A percentile compares a stretch with the other conserved stretches of the same genome.
These are phyloP conservation scores for Kockiozyma suomiensis DNA, from an alignment of 805 yeast genomes.

Conservation along the genomic window DNA sequence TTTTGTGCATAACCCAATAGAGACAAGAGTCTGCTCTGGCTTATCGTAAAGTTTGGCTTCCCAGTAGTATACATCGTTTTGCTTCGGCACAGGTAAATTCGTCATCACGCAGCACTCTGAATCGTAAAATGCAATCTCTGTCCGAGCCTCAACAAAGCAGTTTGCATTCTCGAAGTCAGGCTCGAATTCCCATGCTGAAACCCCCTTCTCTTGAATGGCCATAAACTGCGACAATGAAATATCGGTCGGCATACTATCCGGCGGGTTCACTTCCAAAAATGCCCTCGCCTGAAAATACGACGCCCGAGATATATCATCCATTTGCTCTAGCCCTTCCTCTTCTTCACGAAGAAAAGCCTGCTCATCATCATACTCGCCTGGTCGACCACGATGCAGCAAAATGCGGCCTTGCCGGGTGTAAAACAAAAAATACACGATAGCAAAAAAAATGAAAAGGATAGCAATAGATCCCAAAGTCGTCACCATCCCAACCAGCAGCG, in stretches of 20 bases:
- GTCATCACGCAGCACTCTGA: constrained; percentile 72
- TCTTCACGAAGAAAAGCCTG: constrained; percentile 63
- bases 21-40: constrained; percentile 52
- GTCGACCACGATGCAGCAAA: constrained; percentile 48
- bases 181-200: constrained; percentile 84
- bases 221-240: constrained; percentile 59
- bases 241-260: constrained; percentile 48
- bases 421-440: constrained; percentile 42
- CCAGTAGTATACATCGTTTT: constrained; percentile 84
- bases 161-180: constrained; percentile 53
- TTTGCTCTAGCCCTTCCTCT: constrained; percentile 63
- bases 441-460: constrained; percentile 40
- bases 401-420: constrained; percentile 42
- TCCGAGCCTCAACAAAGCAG: constrained; percentile 65
- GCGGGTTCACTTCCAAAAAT: constrained; percentile 48
- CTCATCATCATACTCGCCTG: constrained; percentile 67
- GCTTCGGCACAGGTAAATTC: constrained; percentile 80
- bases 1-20: constrained; percentile 78
- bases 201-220: constrained; percentile 82
- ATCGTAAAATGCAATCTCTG: constrained; percentile 54
- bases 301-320: constrained; percentile 56
- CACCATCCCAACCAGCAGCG: constrained; percentile 46
- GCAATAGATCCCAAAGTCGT: constrained; percentile 43
- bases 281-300: constrained; percentile 65
- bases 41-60: constrained; percentile 81